Base-by-base conservation (phyloP, 2,329 filamentous ascomycete genomes). In the Xylaria sp. region DNA sequence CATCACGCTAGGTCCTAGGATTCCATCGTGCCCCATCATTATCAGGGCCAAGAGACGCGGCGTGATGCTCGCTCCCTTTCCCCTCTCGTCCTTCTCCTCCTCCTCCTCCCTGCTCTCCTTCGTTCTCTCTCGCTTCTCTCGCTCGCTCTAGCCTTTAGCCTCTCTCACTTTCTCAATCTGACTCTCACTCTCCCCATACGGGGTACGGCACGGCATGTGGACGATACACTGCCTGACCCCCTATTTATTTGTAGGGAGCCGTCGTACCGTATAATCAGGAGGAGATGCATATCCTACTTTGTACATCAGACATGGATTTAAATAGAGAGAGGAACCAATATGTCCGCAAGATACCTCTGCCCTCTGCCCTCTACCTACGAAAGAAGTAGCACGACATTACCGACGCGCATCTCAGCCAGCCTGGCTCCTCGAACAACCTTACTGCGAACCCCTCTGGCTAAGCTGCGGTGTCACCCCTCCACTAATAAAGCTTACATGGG, bases 401-500 rank as follows among this genome's bases (percentile, higher is more conserved):
- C 46, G 39, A 57, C 50, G 48, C 44, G 50, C 50, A 59, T 56
- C 57, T 55, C 59, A 55, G 53, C 55, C 50, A 52, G 54, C 55
- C 55, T 53, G 50, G 52, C 59, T 52, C 52, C 56, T 58, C 61
- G 57, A 57, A 42, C 48, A 58, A 57, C 46, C 18, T 18, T 19
- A 63, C 61, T 52, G 61, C 59, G 61, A 63, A 63, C 61, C 47
- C 47, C 59, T 62, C 57, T 63, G 59, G 58, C 49, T 63, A 58
- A 19, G 7, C 62, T 67, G 67, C 60, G 67, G 68, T 70, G 64
- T 60, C 60, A 70, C 67, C 68, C 64, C 11, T 66, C 65, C 66
- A 63, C 59, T 44, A 63, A 58, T 48, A 63, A 58, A 63, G 62
- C 63, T 63, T 66, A 61, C 59, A 63, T 59, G 59, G 56, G 23